Percentiles rank a stretch among this genome's conserved stretches.
Evolutionary conservation across 129 eudicot species (phyloP).

Genomic region (Tagetes patula): DNA sequence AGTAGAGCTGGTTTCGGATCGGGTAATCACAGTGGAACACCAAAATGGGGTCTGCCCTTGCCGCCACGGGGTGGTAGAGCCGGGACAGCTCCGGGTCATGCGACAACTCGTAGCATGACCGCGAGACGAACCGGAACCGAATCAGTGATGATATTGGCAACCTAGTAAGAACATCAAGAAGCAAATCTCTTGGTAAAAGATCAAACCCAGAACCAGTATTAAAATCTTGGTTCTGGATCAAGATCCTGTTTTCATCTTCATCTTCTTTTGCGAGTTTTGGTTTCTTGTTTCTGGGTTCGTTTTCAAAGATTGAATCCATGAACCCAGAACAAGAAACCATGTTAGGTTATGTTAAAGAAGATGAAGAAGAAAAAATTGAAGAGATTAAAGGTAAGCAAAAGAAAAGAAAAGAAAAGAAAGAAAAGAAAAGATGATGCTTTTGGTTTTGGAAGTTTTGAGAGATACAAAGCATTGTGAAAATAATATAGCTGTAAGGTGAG

Average conservation of each 20-base stretch:
- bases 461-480: conserved; percentile 43
- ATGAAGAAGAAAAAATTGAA: neutral
- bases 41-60: conserved; percentile 30
- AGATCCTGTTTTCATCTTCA: conserved; percentile 5
- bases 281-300: conserved; percentile 32
- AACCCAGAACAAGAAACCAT: conserved; percentile 17
- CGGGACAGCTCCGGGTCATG: conserved; percentile 39
- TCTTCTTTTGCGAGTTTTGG: conserved; percentile 15
- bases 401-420: conserved; percentile 13
- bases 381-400: conserved; percentile 9
- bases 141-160: conserved; percentile 51
- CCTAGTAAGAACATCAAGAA: conserved; percentile 51
- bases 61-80: conserved; percentile 33
- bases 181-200: conserved; percentile 40
- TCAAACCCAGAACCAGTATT: conserved; percentile 25
- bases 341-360: no score
- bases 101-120: conserved; percentile 40
- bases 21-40: conserved; percentile 55
- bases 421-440: conserved; percentile 37
- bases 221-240: conserved; percentile 11
- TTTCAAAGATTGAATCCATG: conserved; percentile 24
- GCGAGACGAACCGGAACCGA: conserved; percentile 50
- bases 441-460: conserved; percentile 19
- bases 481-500: conserved; percentile 28
- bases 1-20: conserved; percentile 45